phyloP scores from a whole-genome alignment of 306 rosid species.

The Cicer pinnatifidum region DNA sequence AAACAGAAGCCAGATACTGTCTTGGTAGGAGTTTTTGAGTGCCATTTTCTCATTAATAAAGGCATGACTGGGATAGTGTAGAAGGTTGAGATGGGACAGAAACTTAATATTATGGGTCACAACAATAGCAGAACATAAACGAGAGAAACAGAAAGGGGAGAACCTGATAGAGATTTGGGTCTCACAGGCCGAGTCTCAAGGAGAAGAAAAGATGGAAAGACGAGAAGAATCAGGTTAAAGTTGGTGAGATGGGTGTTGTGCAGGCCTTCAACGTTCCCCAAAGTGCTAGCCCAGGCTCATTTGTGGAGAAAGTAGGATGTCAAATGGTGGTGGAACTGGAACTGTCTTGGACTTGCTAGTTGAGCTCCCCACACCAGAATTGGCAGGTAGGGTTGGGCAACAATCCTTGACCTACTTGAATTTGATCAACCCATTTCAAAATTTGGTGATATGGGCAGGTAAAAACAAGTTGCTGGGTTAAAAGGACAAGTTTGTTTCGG shows the following conservation, averaged over 20 bases:
- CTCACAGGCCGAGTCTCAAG: not conserved
- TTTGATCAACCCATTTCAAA: too few relatives aligned
- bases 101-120: not conserved
- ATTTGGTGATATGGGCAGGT: not conserved
- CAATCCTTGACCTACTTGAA: not conserved
- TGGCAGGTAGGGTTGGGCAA: not conserved
- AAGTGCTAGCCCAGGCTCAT: not conserved
- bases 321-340: not conserved
- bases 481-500: not conserved
- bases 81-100: not conserved
- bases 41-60: not conserved
- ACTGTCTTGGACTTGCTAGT: not conserved
- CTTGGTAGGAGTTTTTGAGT: not conserved
- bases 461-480: not conserved
- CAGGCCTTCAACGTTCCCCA: not conserved
- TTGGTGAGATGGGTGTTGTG: not conserved
- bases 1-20: not conserved
- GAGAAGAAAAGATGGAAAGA: not conserved
- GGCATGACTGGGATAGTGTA: not conserved
- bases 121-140: not conserved
- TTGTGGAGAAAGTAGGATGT: not conserved
- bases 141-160: not conserved
- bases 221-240: not conserved
- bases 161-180: not conserved
- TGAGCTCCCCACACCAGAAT: not conserved